Evolutionary conservation across 495 filamentous ascomycete genomes (phyloP).

Genomic region (Penicillium cataractarum): DNA sequence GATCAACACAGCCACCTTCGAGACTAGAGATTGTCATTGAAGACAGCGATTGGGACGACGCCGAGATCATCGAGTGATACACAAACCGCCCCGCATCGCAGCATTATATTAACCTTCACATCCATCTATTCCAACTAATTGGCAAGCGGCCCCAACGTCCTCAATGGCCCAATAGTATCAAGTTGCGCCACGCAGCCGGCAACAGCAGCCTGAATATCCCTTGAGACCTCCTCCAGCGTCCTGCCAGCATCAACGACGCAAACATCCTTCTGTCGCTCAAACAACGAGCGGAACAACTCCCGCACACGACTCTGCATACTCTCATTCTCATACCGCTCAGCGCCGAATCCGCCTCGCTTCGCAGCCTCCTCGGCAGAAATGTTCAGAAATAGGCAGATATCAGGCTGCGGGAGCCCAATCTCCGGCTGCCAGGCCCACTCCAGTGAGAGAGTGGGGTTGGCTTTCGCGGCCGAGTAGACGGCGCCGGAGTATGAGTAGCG

Average conservation of each 20-base stretch:
- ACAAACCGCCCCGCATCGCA: background rate
- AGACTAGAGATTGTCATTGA: slow-evolving; percentile 55
- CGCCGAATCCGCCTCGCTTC: slow-evolving; percentile 79
- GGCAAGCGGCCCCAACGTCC: slow-evolving; percentile 46
- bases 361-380: slow-evolving; percentile 73
- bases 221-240: slow-evolving; percentile 58
- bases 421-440: slow-evolving; percentile 84
- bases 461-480: slow-evolving; percentile 94
- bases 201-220: slow-evolving; percentile 60
- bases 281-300: slow-evolving; percentile 63
- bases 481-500: slow-evolving; percentile 93
- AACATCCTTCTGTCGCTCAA: slow-evolving; percentile 45
- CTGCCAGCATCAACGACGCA: slow-evolving; percentile 55
- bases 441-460: slow-evolving; percentile 67
- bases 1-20: slow-evolving; percentile 16
- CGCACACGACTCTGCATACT: slow-evolving; percentile 82
- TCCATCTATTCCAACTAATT: slow-evolving; percentile 16
- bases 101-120: background rate
- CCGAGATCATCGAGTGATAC: slow-evolving; percentile 50
- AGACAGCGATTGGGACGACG: slow-evolving; percentile 64
- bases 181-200: slow-evolving; percentile 47
- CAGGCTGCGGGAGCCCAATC: slow-evolving; percentile 83
- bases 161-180: slow-evolving; percentile 41
- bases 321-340: slow-evolving; percentile 84
- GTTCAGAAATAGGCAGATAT: slow-evolving; percentile 85